phyloP scores from a whole-genome alignment of 441 rosid species.

The Eugenia klotzschiana region DNA sequence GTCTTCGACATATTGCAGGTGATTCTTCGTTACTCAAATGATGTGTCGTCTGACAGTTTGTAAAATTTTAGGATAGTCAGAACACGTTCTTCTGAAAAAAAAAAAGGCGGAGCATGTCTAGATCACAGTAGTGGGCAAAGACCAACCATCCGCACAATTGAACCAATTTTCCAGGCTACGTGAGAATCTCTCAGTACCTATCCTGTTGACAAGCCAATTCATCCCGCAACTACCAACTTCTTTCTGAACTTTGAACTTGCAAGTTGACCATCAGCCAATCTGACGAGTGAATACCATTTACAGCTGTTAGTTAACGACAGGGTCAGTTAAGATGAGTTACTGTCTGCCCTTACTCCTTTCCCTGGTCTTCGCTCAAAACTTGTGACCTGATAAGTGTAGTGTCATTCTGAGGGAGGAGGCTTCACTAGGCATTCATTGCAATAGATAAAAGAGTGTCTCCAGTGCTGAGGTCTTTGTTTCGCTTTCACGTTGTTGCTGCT shows the following conservation, averaged over 20 bases:
- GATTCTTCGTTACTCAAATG: background rate
- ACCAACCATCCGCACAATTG: background rate
- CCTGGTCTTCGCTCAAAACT: background rate
- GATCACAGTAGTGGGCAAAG: background rate
- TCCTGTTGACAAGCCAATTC: background rate
- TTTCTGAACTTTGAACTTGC: background rate
- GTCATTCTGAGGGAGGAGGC: background rate
- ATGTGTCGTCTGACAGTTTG: background rate
- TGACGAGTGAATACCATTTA: background rate
- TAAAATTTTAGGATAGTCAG: background rate
- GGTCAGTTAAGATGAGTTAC: background rate
- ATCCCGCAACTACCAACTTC: background rate
- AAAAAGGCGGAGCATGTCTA: background rate
- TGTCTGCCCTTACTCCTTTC: background rate
- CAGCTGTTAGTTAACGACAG: background rate
- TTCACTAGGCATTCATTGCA: background rate
- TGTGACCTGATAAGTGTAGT: background rate
- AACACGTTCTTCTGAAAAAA: background rate
- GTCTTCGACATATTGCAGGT: conserved; percentile 88
- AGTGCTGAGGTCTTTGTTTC: background rate
- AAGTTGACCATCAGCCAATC: background rate
- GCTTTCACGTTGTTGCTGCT: background rate
- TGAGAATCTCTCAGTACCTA: background rate
- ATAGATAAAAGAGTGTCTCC: background rate
- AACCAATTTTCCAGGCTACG: background rate